Base-by-base conservation (phyloP, 1,284 basidiomycete genomes). In the Porphyrellus sp. region DNA sequence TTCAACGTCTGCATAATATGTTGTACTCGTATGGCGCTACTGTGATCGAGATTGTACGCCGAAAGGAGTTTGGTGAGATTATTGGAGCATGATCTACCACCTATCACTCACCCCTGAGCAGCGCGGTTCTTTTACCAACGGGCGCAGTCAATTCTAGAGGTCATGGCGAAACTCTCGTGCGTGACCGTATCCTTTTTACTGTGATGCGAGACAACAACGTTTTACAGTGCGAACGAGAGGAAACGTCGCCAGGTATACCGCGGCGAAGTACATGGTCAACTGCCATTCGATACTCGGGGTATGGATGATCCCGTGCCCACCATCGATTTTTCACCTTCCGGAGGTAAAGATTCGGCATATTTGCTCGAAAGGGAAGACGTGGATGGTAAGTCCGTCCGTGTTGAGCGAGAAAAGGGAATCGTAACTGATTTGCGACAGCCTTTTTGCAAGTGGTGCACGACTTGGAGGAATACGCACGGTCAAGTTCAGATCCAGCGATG, bases 1-100 rank as follows among this genome's bases (percentile, higher is more conserved):
- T 98, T 13, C 83, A 89, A 49, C 80, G 95, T 13, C 74, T 98
- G 34, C 93, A 97, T 64, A 86, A 82, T 52, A 91, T 98, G 81
- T 72, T 96, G 1, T 94, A 93, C 64, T 93, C 92, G 0, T 99
- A 99, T 69, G 91, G 92, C 0, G 90, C 93, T 1, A 93, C 94
- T 0, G 80, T 98, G 2, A 80, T 96, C 12, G 96, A 99, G 71
- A 85, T 96, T 33, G 89, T 96, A 0, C 77, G 95, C 51, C 76
- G 96, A 49, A 89, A 90, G 57, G 92, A 96, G 67, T 98, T 96
- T 68, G 78, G 88, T 83, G 57, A 72, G 79, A 68, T 41, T 41
- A n/a, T 11, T 39, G 33, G 24, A 27, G 27, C 8, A 16, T 30
- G n/a, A 41, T 39, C 13, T 41, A 25, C 41, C 8, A 16, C 25